Base-by-base conservation (phyloP, 805 yeast species). In the Pichia exigua region DNA sequence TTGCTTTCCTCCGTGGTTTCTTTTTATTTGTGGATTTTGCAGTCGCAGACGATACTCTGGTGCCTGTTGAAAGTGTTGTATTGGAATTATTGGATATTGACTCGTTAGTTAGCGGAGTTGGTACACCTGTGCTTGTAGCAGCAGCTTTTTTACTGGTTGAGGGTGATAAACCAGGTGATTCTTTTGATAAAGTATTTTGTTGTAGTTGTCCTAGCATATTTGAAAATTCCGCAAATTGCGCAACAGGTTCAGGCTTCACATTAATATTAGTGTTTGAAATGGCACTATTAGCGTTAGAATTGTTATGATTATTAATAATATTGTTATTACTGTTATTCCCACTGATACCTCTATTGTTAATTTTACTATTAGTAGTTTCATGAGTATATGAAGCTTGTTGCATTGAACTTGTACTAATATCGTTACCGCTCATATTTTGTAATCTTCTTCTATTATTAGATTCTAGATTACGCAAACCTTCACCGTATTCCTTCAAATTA, bases 381-480 rank as follows among this genome's bases (percentile, higher is more conserved):
- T 35, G 39, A n/a, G 3, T 4, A n/a, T 35, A 28, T 32, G 42
- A 18, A 10, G 26, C 44, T 40, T 10, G 15, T 40, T 42, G 48
- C 10, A 27, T 41, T 17, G 32, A 4, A n/a, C n/a, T 42, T 20
- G n/a, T n/a, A 28, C 28, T 43, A 13, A 10, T 11, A 22, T n/a
- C 30, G n/a, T 30, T 45, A 20, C 30, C 39, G 20, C 22, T 45
- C 11, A n/a, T 18, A 35, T 43, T 42, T 39, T 30, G 45, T 47
- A 85, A 69, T 50, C 87, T 74, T 64, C 79, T 81, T 63, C 84
- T 83, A 65, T 85, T 87, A 63, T 86, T 91, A 56, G 79, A 79
- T 60, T 87, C 95, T 61, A 88, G 69, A 49, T 84, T 64, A 77
- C 85, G 77, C 57, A 87, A 70, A 65, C 87, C 92, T 73, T 80